Conservation (phyloP, 139 green algal species). For the Chlorella vulgaris region DNA sequence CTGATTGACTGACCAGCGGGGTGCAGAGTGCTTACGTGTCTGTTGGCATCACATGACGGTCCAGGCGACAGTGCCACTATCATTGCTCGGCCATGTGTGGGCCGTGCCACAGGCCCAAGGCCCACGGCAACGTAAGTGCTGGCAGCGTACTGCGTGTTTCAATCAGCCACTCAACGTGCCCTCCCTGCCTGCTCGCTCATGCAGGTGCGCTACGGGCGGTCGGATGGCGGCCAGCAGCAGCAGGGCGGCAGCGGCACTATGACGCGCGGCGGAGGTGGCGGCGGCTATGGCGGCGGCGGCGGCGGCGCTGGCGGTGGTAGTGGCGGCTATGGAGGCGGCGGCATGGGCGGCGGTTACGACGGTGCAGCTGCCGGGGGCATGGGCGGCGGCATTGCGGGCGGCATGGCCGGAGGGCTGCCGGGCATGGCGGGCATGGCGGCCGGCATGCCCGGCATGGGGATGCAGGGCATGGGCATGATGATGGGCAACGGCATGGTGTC, state of each 20-base stretch:
- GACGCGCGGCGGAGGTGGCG: no score
- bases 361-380: not conserved
- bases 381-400: not conserved
- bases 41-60: no score
- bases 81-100: no score
- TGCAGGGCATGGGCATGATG: conserved; percentile 27
- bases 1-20: no score
- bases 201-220: conserved; percentile 37
- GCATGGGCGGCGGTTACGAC: not conserved
- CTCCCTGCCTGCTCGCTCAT: not conserved
- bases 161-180: not conserved
- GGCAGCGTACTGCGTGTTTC: not conserved
- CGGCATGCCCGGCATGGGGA: conserved; percentile 9
- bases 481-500: conserved; percentile 35
- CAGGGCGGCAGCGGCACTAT: no score
- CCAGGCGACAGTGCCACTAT: no score
- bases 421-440: not conserved
- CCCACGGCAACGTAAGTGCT: no score
- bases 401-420: not conserved
- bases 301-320: not conserved
- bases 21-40: no score
- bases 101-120: no score
- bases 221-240: conserved; percentile 8
- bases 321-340: not conserved
- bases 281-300: not conserved